Conservation (phyloP, 495 filamentous ascomycete species). For the Xylaria bambusicola region DNA sequence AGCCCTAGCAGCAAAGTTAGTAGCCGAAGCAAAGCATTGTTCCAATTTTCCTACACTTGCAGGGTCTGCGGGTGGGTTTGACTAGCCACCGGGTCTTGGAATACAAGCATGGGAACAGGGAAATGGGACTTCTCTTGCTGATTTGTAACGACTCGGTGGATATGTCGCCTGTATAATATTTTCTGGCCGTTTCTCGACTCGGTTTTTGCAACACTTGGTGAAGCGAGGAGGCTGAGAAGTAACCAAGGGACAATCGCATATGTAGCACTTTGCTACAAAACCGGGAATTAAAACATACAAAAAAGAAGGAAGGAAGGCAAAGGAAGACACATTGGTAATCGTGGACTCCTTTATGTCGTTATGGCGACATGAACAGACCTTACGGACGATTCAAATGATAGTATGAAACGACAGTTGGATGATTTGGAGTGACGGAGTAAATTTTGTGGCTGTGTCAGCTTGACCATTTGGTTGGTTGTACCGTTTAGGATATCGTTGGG, state of each 20-base stretch:
- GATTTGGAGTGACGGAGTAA: slow-evolving; percentile 21
- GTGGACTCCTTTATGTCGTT: slow-evolving; percentile 3
- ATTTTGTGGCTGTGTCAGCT: slow-evolving; percentile 12
- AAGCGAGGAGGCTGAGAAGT: slow-evolving; percentile 25
- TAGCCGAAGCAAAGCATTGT: slow-evolving; percentile 7
- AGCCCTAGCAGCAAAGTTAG: slow-evolving; percentile 1
- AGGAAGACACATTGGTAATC: slow-evolving; percentile 1
- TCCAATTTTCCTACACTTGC: slow-evolving; percentile 10
- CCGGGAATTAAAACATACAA: background rate
- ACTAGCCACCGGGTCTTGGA: background rate
- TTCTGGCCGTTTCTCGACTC: slow-evolving; percentile 27
- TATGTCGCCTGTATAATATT: slow-evolving; percentile 37
- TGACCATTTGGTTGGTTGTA: slow-evolving; percentile 8
- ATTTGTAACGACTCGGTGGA: slow-evolving; percentile 22
- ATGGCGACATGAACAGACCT: slow-evolving; percentile 13
- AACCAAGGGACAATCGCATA: slow-evolving; percentile 20
- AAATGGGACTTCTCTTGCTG: slow-evolving; percentile 18
- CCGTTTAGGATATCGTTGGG: slow-evolving; percentile 7
- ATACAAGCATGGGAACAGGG: slow-evolving; percentile 11
- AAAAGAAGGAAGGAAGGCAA: background rate
- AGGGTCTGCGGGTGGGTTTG: background rate
- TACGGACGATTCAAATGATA: slow-evolving; percentile 17
- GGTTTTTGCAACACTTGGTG: slow-evolving; percentile 22
- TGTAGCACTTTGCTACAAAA: slow-evolving; percentile 6
- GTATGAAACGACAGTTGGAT: slow-evolving; percentile 15